Percentiles rank a stretch among this genome's conserved stretches.
Evolutionary conservation across 2,329 filamentous ascomycete genomes (phyloP).

Genomic region (Talaromyces sp.): DNA sequence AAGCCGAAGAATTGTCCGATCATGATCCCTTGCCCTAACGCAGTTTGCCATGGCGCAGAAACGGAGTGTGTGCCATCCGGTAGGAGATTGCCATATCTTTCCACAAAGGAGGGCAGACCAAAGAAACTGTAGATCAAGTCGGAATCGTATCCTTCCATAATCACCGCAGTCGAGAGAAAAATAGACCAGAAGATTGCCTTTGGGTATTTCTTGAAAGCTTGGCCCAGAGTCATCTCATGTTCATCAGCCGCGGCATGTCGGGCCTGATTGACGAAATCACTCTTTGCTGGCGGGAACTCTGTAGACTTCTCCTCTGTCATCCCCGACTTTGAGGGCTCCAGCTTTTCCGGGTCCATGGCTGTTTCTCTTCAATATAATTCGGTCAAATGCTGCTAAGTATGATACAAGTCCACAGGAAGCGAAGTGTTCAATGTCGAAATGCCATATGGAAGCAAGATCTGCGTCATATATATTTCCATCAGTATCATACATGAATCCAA

Average conservation of each 20-base stretch:
- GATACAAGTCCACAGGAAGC: not conserved
- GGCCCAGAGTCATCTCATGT: conserved; percentile 63
- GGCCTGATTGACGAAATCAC: not conserved
- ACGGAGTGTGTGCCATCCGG: conserved; percentile 33
- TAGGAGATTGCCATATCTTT: conserved; percentile 33
- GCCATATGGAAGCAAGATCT: conserved; percentile 1
- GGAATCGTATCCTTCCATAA: conserved; percentile 86
- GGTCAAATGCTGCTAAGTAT: not conserved
- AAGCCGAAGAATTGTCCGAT: conserved; percentile 2
- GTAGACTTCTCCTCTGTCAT: not conserved
- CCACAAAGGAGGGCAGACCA: conserved; percentile 37
- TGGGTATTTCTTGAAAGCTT: conserved; percentile 76
- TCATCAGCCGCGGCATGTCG: conserved; percentile 37
- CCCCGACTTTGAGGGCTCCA: not conserved
- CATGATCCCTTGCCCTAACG: not conserved
- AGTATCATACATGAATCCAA: not conserved
- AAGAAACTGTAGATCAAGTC: conserved; percentile 77
- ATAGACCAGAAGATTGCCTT: conserved; percentile 80
- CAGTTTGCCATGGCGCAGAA: not conserved
- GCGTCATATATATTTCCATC: not conserved
- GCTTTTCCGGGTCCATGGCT: not conserved
- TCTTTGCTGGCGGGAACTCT: not conserved
- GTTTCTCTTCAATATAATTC: not conserved
- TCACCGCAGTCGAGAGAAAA: conserved; percentile 79
- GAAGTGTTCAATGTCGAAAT: not conserved